Evolutionary conservation across 2,329 filamentous ascomycete species (phyloP).

Genomic region (Sporothrix pallida): DNA sequence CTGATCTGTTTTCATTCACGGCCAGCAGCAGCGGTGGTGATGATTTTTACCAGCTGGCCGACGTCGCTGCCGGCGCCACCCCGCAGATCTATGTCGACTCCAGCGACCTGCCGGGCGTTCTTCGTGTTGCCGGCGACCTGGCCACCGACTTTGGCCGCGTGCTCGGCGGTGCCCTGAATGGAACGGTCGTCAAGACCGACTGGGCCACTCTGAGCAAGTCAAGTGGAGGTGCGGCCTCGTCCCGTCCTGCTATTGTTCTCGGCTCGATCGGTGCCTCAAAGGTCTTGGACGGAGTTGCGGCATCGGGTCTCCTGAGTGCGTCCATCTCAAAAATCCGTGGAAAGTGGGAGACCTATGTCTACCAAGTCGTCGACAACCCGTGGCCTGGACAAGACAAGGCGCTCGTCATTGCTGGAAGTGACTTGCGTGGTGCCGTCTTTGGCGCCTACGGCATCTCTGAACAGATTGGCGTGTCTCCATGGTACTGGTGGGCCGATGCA

Average conservation of each 20-base stretch:
- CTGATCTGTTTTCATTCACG: background rate
- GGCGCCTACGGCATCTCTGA: conserved; percentile 61
- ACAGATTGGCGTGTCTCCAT: conserved; percentile 65
- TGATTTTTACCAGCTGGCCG: conserved; percentile 1
- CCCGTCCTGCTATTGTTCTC: background rate
- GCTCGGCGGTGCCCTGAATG: conserved; percentile 37
- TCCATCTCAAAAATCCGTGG: conserved; percentile 40
- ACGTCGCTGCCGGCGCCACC: background rate
- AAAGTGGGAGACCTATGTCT: conserved; percentile 62
- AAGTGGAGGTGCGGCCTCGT: background rate
- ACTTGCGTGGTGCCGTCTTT: background rate
- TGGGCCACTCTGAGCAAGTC: background rate
- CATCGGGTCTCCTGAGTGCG: background rate
- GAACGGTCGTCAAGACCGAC: conserved; percentile 28
- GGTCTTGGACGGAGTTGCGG: background rate
- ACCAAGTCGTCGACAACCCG: conserved; percentile 49
- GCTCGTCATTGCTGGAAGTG: conserved; percentile 51
- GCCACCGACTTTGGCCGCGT: conserved; percentile 41
- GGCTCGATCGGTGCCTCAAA: background rate
- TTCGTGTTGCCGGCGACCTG: conserved; percentile 40
- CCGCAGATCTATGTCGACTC: background rate
- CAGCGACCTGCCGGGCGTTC: conserved; percentile 36
- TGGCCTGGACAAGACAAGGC: conserved; percentile 44
- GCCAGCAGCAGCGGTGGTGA: background rate
- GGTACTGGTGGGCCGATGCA: conserved; percentile 65